Evolutionary conservation across 139 green algal species (phyloP).

Genomic region (Diplosphaera chodatii): DNA sequence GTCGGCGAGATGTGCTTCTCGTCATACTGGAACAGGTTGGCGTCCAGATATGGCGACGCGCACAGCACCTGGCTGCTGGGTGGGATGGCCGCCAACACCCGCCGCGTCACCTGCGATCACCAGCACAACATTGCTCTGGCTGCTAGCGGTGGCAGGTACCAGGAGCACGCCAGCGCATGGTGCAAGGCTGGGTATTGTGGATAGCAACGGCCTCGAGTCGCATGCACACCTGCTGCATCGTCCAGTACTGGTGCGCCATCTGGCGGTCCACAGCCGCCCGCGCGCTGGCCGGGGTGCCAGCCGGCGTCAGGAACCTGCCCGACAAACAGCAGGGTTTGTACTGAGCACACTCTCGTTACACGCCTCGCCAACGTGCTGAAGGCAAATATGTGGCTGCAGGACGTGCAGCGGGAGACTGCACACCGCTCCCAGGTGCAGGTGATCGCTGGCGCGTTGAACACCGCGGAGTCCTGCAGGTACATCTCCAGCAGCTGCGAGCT

Average conservation of each 20-base stretch:
- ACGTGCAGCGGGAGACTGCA: too few relatives aligned
- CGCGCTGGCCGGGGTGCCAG: too few relatives aligned
- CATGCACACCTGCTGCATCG: neutral
- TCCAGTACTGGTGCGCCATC: slow-evolving; percentile 2
- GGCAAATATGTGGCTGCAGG: too few relatives aligned
- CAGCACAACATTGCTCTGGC: too few relatives aligned
- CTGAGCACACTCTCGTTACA: too few relatives aligned
- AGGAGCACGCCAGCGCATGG: too few relatives aligned
- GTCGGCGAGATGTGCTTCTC: slow-evolving; percentile 13
- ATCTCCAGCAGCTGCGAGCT: slow-evolving; percentile 1
- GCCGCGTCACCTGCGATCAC: slow-evolving; percentile 10
- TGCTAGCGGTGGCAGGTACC: too few relatives aligned
- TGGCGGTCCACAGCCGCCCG: neutral
- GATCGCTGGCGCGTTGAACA: neutral
- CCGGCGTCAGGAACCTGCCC: neutral
- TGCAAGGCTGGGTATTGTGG: too few relatives aligned
- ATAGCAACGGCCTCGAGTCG: too few relatives aligned
- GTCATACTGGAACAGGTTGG: slow-evolving; percentile 18
- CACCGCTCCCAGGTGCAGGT: neutral
- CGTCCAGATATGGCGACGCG: slow-evolving; percentile 18
- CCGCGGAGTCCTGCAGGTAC: slow-evolving; percentile 5
- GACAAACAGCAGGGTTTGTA: too few relatives aligned
- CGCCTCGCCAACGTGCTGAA: too few relatives aligned
- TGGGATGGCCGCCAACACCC: slow-evolving; percentile 13
- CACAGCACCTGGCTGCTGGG: slow-evolving; percentile 11